Conservation (phyloP, 768 basidiomycete genomes). For the Omphalotus guepiniiformis region DNA sequence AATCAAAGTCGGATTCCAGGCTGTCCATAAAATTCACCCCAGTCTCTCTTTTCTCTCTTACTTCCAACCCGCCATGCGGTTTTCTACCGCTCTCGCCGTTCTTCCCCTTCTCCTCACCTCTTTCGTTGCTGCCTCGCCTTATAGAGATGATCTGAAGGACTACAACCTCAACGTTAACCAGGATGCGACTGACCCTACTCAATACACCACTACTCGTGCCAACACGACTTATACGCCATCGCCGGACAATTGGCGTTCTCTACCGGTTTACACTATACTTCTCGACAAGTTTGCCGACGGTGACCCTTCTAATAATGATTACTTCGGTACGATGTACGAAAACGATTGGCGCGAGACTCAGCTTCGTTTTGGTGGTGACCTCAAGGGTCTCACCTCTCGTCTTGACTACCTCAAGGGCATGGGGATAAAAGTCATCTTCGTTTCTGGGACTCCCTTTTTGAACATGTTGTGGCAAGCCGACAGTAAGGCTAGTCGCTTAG, state of each 20-base stretch:
- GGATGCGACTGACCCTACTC: slow-evolving; percentile 57
- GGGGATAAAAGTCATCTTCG: slow-evolving; percentile 81
- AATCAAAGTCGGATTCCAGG: not conserved
- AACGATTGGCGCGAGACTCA: slow-evolving; percentile 87
- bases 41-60: not conserved
- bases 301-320: slow-evolving; percentile 90
- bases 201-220: slow-evolving; percentile 60
- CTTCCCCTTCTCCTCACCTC: not conserved
- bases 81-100: not conserved
- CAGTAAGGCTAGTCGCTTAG: slow-evolving; percentile 47
- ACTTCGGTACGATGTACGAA: slow-evolving; percentile 74
- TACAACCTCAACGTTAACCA: slow-evolving; percentile 82
- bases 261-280: slow-evolving; percentile 78
- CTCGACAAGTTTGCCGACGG: slow-evolving; percentile 95
- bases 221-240: slow-evolving; percentile 73
- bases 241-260: slow-evolving; percentile 79
- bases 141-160: slow-evolving; percentile 55
- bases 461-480: slow-evolving; percentile 99
- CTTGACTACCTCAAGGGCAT: slow-evolving; percentile 90
- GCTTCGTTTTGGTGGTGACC: slow-evolving; percentile 85
- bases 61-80: not conserved
- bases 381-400: slow-evolving; percentile 67
- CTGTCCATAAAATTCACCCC: not conserved
- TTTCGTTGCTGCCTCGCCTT: slow-evolving; percentile 62
- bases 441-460: slow-evolving; percentile 88